Percentiles rank a stretch among this genome's conserved stretches.
Conservation (phyloP, 495 filamentous ascomycete genomes). For the Entonaema liquescens region DNA sequence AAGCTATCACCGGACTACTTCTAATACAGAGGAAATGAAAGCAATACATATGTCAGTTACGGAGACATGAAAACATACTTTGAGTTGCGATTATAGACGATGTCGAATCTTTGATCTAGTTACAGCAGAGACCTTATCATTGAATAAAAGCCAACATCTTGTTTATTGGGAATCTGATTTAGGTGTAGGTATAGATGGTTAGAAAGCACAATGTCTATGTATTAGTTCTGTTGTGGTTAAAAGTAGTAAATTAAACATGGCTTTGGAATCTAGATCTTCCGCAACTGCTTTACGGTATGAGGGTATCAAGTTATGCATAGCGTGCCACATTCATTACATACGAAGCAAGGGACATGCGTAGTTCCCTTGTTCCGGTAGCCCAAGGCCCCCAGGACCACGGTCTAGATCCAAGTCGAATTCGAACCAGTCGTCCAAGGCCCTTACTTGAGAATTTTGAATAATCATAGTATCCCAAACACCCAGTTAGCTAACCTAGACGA, state of each 20-base stretch:
- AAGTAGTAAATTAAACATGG: neutral
- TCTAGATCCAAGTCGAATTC: neutral
- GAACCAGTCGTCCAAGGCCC: neutral
- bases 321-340: neutral
- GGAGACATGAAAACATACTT: no score
- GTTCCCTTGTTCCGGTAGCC: neutral
- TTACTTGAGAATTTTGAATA: neutral
- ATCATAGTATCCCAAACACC: no score
- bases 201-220: no score
- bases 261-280: neutral
- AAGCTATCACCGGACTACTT: no score
- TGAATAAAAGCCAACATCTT: neutral
- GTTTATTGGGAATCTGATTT: neutral
- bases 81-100: no score
- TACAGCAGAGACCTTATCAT: no score
- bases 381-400: neutral
- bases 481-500: conserved; percentile 45
- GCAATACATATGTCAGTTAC: no score
- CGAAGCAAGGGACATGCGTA: neutral
- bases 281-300: neutral
- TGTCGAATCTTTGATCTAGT: no score
- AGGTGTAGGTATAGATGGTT: neutral
- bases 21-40: no score
- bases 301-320: conserved; percentile 1
- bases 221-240: no score